Conservation (phyloP, 1,284 basidiomycete species). For the Takashimella koratensis region DNA sequence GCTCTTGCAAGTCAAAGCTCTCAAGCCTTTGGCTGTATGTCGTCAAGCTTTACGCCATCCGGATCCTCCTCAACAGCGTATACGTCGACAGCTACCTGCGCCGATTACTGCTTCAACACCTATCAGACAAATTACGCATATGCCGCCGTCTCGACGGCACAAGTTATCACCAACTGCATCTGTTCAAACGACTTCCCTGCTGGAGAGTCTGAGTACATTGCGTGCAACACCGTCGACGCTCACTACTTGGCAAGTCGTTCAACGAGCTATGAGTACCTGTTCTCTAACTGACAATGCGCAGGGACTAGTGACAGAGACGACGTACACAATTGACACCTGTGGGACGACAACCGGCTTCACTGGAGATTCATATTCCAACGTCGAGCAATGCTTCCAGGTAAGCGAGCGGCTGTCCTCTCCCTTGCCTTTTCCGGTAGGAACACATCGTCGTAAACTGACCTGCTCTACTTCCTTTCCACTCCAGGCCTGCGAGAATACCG, state of each 20-base stretch:
- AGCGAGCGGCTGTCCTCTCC: not conserved
- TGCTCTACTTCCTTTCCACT: too few relatives aligned
- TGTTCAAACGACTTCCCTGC: not conserved
- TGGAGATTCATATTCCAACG: not conserved
- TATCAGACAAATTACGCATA: not conserved
- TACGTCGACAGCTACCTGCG: not conserved
- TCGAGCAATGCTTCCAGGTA: not conserved
- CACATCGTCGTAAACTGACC: too few relatives aligned
- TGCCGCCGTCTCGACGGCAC: not conserved
- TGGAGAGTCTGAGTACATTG: not conserved
- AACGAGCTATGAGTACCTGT: not conserved
- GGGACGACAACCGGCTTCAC: not conserved
- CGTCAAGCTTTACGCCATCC: not conserved
- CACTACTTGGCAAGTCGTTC: not conserved
- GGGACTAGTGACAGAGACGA: not conserved
- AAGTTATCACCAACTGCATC: not conserved
- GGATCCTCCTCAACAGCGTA: not conserved
- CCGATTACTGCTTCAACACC: not conserved
- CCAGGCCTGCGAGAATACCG: not conserved
- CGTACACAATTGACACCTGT: not conserved
- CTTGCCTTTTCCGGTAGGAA: too few relatives aligned
- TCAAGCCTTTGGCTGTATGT: slow-evolving; percentile 1
- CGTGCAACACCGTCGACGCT: not conserved
- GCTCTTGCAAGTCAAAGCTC: slow-evolving; percentile 14
- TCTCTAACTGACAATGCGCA: not conserved